phyloP scores from a whole-genome alignment of 257 asterid species.

The Mentha longifolia region DNA sequence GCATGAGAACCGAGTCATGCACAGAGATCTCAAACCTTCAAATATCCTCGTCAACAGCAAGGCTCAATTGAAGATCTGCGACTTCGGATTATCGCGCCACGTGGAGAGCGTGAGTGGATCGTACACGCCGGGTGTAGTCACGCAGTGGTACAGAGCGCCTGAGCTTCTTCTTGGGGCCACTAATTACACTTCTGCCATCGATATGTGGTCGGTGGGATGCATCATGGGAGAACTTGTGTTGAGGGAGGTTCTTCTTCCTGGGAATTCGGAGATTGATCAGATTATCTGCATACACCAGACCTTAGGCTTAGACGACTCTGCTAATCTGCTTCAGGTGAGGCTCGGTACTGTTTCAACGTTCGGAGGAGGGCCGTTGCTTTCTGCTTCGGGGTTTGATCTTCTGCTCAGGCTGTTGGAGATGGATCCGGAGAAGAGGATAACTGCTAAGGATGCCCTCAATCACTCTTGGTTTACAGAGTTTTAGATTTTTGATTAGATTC shows the following conservation, averaged over 20 bases:
- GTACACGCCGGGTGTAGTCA: neutral
- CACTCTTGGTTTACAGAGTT: neutral
- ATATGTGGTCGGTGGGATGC: constrained; percentile 12
- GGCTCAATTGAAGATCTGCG: neutral
- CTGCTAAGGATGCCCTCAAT: neutral
- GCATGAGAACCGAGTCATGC: neutral
- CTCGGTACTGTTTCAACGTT: neutral
- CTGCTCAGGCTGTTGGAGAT: neutral
- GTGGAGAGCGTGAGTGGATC: neutral
- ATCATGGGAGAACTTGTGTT: neutral
- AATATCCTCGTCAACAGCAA: neutral
- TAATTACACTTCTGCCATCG: neutral
- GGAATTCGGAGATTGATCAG: neutral
- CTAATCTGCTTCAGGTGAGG: neutral
- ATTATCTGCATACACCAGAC: neutral
- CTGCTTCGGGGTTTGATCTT: neutral
- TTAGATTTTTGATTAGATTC: no score
- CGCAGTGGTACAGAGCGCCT: neutral
- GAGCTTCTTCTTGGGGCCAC: neutral
- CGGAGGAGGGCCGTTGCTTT: neutral
- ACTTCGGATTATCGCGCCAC: neutral
- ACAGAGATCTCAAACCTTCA: neutral
- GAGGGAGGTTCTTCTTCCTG: neutral
- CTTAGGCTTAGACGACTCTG: neutral
- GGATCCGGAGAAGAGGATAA: neutral